Percentiles rank a stretch among this genome's conserved stretches.
Conservation (phyloP, 1,139 yeast genomes). For the Suhomyces panamericanus region DNA sequence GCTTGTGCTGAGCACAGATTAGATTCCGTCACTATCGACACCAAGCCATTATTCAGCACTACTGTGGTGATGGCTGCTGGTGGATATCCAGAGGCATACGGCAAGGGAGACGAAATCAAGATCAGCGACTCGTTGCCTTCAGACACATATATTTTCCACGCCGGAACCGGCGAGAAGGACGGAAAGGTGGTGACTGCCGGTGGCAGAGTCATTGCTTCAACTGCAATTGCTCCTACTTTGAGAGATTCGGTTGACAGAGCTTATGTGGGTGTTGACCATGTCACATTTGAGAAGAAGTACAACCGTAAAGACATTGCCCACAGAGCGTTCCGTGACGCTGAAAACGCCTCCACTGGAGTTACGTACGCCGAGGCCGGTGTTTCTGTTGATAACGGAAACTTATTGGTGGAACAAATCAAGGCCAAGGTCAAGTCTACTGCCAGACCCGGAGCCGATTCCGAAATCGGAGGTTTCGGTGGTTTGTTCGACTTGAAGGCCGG, state of each 20-base stretch:
- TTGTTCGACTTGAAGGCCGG: conserved; percentile 86
- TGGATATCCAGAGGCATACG: conserved; percentile 89
- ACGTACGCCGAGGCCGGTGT: conserved; percentile 97
- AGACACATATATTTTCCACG: conserved; percentile 82
- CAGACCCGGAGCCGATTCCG: conserved; percentile 96
- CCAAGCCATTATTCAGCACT: conserved; percentile 66
- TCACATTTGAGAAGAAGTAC: conserved; percentile 72
- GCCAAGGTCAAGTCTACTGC: conserved; percentile 90
- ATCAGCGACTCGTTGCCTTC: conserved; percentile 49
- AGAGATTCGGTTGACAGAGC: conserved; percentile 83
- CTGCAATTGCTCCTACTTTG: conserved; percentile 77
- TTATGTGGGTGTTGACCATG: conserved; percentile 77
- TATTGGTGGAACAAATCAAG: conserved; percentile 86
- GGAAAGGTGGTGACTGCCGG: conserved; percentile 81
- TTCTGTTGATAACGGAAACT: conserved; percentile 92
- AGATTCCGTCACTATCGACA: conserved; percentile 73
- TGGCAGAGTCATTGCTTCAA: conserved; percentile 95
- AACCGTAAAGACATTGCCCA: conserved; percentile 94
- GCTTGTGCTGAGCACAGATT: conserved; percentile 95
- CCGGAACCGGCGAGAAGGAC: conserved; percentile 71
- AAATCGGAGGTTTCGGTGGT: conserved; percentile 99
- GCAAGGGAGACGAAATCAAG: conserved; percentile 82
- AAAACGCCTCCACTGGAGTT: conserved; percentile 40
- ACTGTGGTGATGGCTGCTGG: conserved; percentile 97
- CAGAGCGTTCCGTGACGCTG: conserved; percentile 76